phyloP scores from a whole-genome alignment of 2,329 filamentous ascomycete species.

The Botryotinia globosa region DNA sequence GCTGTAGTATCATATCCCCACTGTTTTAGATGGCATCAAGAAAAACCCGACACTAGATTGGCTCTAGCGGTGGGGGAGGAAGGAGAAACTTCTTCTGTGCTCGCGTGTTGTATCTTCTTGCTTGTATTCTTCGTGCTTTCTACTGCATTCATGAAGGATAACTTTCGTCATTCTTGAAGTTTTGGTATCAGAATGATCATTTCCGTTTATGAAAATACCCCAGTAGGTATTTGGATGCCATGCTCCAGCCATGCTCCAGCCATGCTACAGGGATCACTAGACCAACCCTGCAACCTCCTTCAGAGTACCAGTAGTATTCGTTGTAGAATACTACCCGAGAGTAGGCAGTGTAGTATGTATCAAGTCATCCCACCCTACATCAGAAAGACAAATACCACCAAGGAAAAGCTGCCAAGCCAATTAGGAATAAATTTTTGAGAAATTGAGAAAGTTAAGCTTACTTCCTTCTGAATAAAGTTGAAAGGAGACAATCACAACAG shows the following conservation, averaged over 20 bases:
- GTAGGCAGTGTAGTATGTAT: background rate
- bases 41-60: background rate
- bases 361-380: background rate
- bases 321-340: background rate
- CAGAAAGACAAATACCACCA: background rate
- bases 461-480: background rate
- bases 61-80: background rate
- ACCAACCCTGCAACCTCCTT: background rate
- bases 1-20: background rate
- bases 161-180: background rate
- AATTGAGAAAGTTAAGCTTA: background rate
- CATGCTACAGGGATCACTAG: background rate
- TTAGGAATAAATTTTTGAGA: background rate
- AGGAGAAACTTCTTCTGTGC: background rate
- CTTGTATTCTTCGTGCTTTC: background rate
- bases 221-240: background rate
- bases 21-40: background rate
- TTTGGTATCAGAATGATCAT: background rate
- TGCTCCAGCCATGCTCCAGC: background rate
- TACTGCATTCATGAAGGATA: background rate
- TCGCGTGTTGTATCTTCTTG: background rate
- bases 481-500: background rate
- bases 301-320: background rate
- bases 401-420: background rate
- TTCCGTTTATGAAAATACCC: background rate